Evolutionary conservation across 495 filamentous ascomycete species (phyloP), one percentile per base, ranked within the genome.

Genomic region (Hyaloscypha finlandica): DNA sequence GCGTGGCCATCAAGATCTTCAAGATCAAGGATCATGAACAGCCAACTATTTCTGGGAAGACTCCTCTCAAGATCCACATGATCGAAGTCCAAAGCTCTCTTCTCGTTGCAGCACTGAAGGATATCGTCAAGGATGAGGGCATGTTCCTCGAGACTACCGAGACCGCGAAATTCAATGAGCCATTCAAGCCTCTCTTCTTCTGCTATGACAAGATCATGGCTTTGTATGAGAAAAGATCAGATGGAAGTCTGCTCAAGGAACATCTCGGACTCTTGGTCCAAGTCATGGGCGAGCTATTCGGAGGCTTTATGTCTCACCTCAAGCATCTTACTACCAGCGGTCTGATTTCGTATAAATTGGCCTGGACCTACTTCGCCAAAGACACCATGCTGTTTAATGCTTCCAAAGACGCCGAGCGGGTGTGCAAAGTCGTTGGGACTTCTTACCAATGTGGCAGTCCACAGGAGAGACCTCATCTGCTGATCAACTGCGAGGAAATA

Each of bases 1-100:
- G 74, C 30, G 77, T 77, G 30, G 78, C 78, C 59, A 76, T 81
- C 68, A 75, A 74, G 61, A 72, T 80, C 33, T 80, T 68, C 76
- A 79, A 79, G 69, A 61, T 75, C 67, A 78, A 77, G 64, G 78
- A 81, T 66, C 51, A 30, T 12, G 65, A 68, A 11, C 75, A 79
- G 70, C 68, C 70, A 35, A 72, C 74, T 56, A 72, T 79, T 53
- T 70, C 69, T 11, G 79, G 79, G 37, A 64, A 67, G 33, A 70
- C 63, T 32, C 68, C 70, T 14, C 69, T 81, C 25, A 76, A 72
- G 20, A 73, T 76, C 60, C 70, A 77, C 67, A 67, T 66, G 67
- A 66, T 81, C 37, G 72, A 79, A 55, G 45, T 81, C 45, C 76
- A 79, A 64, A 80, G 76, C 69, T 71, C 67, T 8, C 62, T 72